Conservation (phyloP, 768 basidiomycete genomes). For the Lentinula raphanica region DNA sequence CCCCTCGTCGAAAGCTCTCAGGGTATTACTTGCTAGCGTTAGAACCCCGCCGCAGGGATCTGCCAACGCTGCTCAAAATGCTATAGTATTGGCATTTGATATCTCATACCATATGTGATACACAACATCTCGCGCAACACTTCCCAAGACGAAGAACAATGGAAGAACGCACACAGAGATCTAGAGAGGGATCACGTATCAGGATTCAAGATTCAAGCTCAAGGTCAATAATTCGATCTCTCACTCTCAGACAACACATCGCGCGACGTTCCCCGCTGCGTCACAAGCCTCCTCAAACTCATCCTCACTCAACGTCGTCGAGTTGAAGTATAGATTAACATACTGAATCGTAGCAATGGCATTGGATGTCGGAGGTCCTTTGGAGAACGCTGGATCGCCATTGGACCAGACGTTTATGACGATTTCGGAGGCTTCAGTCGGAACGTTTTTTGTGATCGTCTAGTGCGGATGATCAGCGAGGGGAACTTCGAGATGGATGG, state of each 20-base stretch:
- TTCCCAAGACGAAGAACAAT: no score
- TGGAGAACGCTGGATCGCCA: constrained; percentile 9
- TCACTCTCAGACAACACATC: constrained; percentile 12
- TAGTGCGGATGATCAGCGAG: neutral
- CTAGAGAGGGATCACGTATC: no score
- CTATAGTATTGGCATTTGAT: no score
- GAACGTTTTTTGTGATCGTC: constrained; percentile 12
- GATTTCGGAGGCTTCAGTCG: constrained; percentile 8
- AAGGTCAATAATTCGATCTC: no score
- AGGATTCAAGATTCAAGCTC: no score
- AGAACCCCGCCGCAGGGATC: no score
- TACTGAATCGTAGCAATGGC: constrained; percentile 13
- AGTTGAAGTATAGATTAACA: constrained; percentile 16
- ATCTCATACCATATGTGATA: no score
- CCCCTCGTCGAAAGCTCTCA: no score
- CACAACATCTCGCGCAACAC: no score
- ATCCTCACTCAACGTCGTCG: constrained; percentile 8
- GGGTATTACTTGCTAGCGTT: no score
- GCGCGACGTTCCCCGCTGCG: constrained; percentile 9
- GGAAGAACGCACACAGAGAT: no score
- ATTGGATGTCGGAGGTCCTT: constrained; percentile 13
- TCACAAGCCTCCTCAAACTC: constrained; percentile 11
- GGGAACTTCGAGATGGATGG: neutral
- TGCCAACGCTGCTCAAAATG: no score
- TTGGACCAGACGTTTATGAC: constrained; percentile 14